A percentile compares a stretch with the other conserved stretches of the same genome.
phyloP scores from a whole-genome alignment of 2,329 filamentous ascomycete species.

The Didymella pinodella region DNA sequence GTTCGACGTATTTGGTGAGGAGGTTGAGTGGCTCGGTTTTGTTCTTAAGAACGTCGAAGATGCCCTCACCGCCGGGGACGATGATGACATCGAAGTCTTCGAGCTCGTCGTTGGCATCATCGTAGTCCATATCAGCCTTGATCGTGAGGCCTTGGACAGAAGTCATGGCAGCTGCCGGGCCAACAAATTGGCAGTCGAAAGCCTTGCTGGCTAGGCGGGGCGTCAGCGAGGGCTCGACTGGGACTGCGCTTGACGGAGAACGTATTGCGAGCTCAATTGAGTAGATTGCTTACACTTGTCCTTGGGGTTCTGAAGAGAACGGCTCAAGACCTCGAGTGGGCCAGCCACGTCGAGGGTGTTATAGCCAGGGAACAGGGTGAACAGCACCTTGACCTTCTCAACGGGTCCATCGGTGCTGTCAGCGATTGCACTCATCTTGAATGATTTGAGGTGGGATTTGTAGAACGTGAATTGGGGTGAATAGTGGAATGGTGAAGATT shows the following conservation, averaged over 20 bases:
- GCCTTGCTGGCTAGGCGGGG: slow-evolving; percentile 57
- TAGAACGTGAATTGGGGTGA: slow-evolving; percentile 26
- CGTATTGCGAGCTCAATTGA: slow-evolving; percentile 6
- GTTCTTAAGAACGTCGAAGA: slow-evolving; percentile 68
- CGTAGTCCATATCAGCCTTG: slow-evolving; percentile 77
- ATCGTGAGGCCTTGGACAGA: slow-evolving; percentile 72
- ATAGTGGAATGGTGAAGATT: slow-evolving; percentile 28
- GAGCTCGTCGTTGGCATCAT: slow-evolving; percentile 76
- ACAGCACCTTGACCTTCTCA: slow-evolving; percentile 70
- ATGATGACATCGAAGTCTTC: slow-evolving; percentile 82
- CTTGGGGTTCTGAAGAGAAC: slow-evolving; percentile 62
- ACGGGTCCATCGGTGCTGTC: slow-evolving; percentile 53
- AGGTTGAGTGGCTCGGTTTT: slow-evolving; percentile 68
- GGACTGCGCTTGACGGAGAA: not conserved
- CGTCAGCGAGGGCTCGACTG: slow-evolving; percentile 33
- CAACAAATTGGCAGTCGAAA: slow-evolving; percentile 63
- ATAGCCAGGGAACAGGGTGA: slow-evolving; percentile 64
- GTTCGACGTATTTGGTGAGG: slow-evolving; percentile 78
- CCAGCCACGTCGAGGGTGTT: slow-evolving; percentile 66
- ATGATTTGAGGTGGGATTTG: slow-evolving; percentile 30
- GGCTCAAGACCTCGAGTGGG: slow-evolving; percentile 65
- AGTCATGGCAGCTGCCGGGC: slow-evolving; percentile 56
- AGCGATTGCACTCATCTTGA: slow-evolving; percentile 53
- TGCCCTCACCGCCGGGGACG: slow-evolving; percentile 74
- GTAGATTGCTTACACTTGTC: slow-evolving; percentile 55